Evolutionary conservation across 192 early-diverging fungal genomes (phyloP).

Genomic region (Chytriomyces sp.): DNA sequence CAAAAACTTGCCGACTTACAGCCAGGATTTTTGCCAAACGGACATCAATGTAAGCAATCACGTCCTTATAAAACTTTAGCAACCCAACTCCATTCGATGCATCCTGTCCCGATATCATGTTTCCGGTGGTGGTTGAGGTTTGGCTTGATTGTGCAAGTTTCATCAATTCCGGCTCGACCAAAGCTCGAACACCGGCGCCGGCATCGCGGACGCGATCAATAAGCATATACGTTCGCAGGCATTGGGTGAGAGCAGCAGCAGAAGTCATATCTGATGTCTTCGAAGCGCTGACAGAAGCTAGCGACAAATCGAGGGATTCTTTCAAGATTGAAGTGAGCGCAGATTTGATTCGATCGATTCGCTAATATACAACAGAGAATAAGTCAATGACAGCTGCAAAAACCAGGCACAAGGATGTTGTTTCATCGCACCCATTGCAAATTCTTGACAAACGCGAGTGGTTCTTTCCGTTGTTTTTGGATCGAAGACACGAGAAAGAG

Average conservation of each 20-base stretch:
- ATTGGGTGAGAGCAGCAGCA: slow-evolving; percentile 65
- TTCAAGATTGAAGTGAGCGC: slow-evolving; percentile 67
- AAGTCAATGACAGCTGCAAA: neutral
- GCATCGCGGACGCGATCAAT: slow-evolving; percentile 73
- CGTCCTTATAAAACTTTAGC: slow-evolving; percentile 9
- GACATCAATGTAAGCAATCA: slow-evolving; percentile 1
- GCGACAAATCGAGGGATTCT: slow-evolving; percentile 51
- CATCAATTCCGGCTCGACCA: slow-evolving; percentile 49
- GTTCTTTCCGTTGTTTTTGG: neutral
- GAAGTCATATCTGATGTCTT: slow-evolving; percentile 41
- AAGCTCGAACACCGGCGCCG: slow-evolving; percentile 59
- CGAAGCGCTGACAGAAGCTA: slow-evolving; percentile 45
- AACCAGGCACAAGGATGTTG: slow-evolving; percentile 23
- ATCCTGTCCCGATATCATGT: neutral
- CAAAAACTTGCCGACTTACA: slow-evolving; percentile 18
- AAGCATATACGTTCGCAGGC: slow-evolving; percentile 72
- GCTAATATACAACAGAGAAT: slow-evolving; percentile 35
- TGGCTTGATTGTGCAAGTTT: slow-evolving; percentile 20
- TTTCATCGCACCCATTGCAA: slow-evolving; percentile 70
- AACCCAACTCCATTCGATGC: neutral
- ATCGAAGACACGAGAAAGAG: slow-evolving; percentile 73
- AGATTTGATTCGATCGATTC: slow-evolving; percentile 75
- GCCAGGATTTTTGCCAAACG: neutral
- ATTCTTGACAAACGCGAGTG: slow-evolving; percentile 71
- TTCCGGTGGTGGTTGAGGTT: neutral